phyloP scores from a whole-genome alignment of 2,329 filamentous ascomycete genomes.

The Acrodontium crateriforme region DNA sequence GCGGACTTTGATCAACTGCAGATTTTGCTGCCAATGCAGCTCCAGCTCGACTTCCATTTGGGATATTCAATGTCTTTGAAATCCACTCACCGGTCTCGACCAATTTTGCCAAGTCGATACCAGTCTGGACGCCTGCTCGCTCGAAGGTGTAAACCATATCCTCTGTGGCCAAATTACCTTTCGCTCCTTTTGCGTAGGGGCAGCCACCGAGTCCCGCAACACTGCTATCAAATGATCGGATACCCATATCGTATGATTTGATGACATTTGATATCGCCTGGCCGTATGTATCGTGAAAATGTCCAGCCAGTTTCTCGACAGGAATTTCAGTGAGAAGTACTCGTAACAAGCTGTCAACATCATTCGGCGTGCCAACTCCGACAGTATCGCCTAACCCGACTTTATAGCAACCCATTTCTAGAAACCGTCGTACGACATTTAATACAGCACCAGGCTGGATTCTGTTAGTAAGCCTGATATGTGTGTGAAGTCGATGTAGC shows the following conservation, averaged over 20 bases:
- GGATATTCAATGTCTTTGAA: conserved; percentile 7
- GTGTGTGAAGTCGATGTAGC: too few relatives aligned
- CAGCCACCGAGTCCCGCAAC: conserved; percentile 19
- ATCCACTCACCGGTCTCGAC: conserved; percentile 16
- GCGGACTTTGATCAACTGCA: conserved; percentile 3
- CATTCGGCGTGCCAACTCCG: conserved; percentile 12
- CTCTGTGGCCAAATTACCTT: conserved; percentile 18
- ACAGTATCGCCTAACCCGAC: conserved; percentile 17
- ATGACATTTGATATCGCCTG: conserved; percentile 17
- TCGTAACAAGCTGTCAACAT: conserved; percentile 20
- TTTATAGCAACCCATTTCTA: conserved; percentile 18
- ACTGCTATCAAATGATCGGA: conserved; percentile 16
- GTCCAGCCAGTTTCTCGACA: conserved; percentile 13
- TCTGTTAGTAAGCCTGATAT: too few relatives aligned
- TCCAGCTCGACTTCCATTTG: conserved; percentile 16
- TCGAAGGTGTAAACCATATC: conserved; percentile 17
- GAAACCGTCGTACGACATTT: conserved; percentile 6
- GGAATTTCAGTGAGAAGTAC: conserved; percentile 18
- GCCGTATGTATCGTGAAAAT: conserved; percentile 21
- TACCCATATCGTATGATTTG: conserved; percentile 12
- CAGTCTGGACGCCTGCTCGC: conserved; percentile 13
- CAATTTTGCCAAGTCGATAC: conserved; percentile 12
- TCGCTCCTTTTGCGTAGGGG: conserved; percentile 17
- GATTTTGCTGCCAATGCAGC: conserved; percentile 7
- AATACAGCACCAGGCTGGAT: conserved; percentile 9